Conservation (phyloP, 805 yeast genomes). For the Kuraishia borneana region DNA sequence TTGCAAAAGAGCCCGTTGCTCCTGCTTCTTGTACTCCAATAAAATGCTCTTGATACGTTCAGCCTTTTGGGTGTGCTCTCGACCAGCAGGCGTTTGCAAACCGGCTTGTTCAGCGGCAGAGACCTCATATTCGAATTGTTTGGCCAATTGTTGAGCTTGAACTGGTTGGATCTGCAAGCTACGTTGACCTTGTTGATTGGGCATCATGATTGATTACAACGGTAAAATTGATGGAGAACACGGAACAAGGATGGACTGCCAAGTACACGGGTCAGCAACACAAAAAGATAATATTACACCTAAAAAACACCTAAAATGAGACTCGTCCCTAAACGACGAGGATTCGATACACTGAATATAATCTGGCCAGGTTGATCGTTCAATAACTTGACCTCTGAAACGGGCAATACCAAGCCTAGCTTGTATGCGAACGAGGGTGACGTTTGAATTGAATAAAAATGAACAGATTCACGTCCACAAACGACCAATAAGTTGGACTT, state of each 20-base stretch:
- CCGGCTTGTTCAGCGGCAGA: conserved; percentile 57
- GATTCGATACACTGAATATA: not conserved
- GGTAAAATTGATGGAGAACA: not conserved
- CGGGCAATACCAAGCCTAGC: conserved; percentile 1
- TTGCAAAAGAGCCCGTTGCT: conserved; percentile 12
- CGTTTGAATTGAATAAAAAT: conserved; percentile 8
- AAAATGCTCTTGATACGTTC: conserved; percentile 52
- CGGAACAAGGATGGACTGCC: not conserved
- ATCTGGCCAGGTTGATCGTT: not conserved
- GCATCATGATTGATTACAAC: conserved; percentile 2
- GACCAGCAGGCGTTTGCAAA: conserved; percentile 46
- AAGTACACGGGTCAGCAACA: not conserved
- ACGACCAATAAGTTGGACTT: not conserved
- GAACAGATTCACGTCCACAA: not conserved
- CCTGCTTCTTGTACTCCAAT: conserved; percentile 26
- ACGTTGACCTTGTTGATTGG: conserved; percentile 7
- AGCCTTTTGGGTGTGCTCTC: conserved; percentile 51
- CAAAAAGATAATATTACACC: not conserved
- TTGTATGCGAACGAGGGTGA: conserved; percentile 1
- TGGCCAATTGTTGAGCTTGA: conserved; percentile 48
- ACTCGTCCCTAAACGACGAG: not conserved
- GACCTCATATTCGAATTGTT: conserved; percentile 46
- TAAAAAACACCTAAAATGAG: not conserved
- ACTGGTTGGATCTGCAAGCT: conserved; percentile 27
- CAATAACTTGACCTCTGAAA: not conserved